Conservation (phyloP, 2,329 filamentous ascomycete genomes). For the Albifimbria verrucaria region DNA sequence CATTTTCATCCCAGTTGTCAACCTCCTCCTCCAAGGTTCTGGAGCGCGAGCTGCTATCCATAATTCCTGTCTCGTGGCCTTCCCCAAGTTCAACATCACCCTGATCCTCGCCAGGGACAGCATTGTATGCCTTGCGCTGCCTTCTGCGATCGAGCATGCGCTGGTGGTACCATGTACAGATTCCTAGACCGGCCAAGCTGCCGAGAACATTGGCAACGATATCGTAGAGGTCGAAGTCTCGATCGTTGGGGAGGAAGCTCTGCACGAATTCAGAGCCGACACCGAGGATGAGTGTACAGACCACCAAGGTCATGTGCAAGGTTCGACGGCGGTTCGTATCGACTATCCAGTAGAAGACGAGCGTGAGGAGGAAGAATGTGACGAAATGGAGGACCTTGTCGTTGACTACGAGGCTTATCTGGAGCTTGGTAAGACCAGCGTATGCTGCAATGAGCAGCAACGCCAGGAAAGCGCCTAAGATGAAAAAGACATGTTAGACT, state of each 20-base stretch:
- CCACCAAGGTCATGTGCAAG: slow-evolving; percentile 75
- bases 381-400: slow-evolving; percentile 86
- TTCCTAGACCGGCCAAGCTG: slow-evolving; percentile 64
- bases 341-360: slow-evolving; percentile 93
- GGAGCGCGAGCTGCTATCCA: slow-evolving; percentile 29
- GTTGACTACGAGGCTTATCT: slow-evolving; percentile 61
- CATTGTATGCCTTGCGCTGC: slow-evolving; percentile 67
- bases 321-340: slow-evolving; percentile 85
- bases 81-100: slow-evolving; percentile 72
- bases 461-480: slow-evolving; percentile 63
- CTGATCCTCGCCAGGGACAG: slow-evolving; percentile 61
- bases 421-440: slow-evolving; percentile 68
- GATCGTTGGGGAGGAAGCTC: slow-evolving; percentile 69
- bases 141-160: slow-evolving; percentile 90
- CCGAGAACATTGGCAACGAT: slow-evolving; percentile 86
- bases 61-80: slow-evolving; percentile 65
- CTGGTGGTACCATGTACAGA: slow-evolving; percentile 91
- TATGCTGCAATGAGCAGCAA: slow-evolving; percentile 76
- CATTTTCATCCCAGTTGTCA: slow-evolving; percentile 93
- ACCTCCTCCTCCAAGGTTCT: slow-evolving; percentile 71
- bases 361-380: slow-evolving; percentile 86
- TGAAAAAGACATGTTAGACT: neutral
- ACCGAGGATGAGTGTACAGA: slow-evolving; percentile 71
- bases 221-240: slow-evolving; percentile 74
- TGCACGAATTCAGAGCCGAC: slow-evolving; percentile 76